Evolutionary conservation across 1,284 basidiomycete species (phyloP), one percentile per base, ranked within the genome.

Genomic region (Boletus hoseneyae): DNA sequence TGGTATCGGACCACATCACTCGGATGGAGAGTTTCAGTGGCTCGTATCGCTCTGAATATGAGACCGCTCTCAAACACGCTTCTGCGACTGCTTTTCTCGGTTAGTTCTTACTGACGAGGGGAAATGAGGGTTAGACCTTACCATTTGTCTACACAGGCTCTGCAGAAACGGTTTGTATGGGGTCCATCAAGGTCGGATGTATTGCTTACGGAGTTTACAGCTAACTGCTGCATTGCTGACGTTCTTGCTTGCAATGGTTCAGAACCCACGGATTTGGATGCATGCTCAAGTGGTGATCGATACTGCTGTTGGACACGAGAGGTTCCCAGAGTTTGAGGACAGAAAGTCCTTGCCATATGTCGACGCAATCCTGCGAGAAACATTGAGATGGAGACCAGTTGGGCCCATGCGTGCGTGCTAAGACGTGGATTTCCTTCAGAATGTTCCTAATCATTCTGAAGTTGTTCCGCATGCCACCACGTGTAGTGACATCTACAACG

Each of bases 311-410:
- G 72, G 72, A 2, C 41, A 43, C 1, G 61, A 67, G 6, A 60
- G 69, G 6, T 57, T 76, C 1, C 75, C 76, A 1, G 64, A 56
- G 0, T 69, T 71, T 25, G 57, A 58, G 10, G 75, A 77, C 43
- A 54, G 65, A 19, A 44, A 56, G 3, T 50, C 45, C 0, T 53
- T 76, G 16, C 68, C 70, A 0, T 30, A 30, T 30, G 12, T 30
- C 11, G 29, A 30, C 11, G 29, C 29, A 30, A 30, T 30, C 11
- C 2, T 30, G 29, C 29, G 69, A 16, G 75, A 77, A 56, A 60
- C 30, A 7, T 47, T 55, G 50, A 65, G 62, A 6, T 64, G 60
- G 58, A 29, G 50, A 11, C 59, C 61, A 0, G 47, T 54, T 11
- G 27, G 6, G 9, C 61, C 61, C 12, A 6, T 62, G 5, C 42